Evolutionary conservation across 768 basidiomycete species (phyloP).

Genomic region (Fibroporia radiculosa): DNA sequence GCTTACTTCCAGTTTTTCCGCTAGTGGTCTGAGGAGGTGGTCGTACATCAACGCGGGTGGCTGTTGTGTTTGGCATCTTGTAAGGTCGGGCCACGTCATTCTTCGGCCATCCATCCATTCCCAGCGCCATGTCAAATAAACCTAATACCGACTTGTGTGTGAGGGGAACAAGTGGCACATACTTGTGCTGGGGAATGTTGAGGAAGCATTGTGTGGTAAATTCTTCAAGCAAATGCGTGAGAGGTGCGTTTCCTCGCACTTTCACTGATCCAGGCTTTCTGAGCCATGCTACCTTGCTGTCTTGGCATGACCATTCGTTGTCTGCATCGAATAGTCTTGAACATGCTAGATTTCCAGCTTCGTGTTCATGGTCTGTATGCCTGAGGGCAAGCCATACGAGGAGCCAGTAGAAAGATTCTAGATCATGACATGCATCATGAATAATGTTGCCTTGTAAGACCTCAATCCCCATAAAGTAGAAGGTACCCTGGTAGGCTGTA

Average conservation of each 20-base stretch:
- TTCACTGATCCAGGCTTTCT: not conserved
- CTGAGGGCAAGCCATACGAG: constrained; percentile 8
- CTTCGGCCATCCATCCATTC: constrained; percentile 1
- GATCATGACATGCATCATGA: constrained; percentile 7
- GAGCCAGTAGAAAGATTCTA: constrained; percentile 14
- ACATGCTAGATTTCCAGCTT: not conserved
- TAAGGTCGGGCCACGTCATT: constrained; percentile 4
- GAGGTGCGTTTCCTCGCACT: not conserved
- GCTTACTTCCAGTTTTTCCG: too few species aligned
- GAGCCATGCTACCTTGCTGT: not conserved
- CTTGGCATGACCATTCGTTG: not conserved
- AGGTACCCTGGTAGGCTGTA: constrained; percentile 1
- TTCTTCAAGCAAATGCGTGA: not conserved
- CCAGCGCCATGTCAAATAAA: constrained; percentile 3
- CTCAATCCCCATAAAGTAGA: constrained; percentile 4
- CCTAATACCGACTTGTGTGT: constrained; percentile 3
- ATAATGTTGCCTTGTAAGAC: not conserved
- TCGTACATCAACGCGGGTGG: too few species aligned
- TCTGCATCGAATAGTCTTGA: not conserved
- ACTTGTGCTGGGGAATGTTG: not conserved
- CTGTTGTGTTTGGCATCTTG: too few species aligned
- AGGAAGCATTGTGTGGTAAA: not conserved
- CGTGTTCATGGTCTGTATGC: constrained; percentile 2
- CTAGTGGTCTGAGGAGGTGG: too few species aligned
- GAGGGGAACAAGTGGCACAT: not conserved